Percentiles rank a stretch among this genome's conserved stretches.
phyloP scores from a whole-genome alignment of 2,329 filamentous ascomycete genomes.

The Plenodomus tracheiphilus region DNA sequence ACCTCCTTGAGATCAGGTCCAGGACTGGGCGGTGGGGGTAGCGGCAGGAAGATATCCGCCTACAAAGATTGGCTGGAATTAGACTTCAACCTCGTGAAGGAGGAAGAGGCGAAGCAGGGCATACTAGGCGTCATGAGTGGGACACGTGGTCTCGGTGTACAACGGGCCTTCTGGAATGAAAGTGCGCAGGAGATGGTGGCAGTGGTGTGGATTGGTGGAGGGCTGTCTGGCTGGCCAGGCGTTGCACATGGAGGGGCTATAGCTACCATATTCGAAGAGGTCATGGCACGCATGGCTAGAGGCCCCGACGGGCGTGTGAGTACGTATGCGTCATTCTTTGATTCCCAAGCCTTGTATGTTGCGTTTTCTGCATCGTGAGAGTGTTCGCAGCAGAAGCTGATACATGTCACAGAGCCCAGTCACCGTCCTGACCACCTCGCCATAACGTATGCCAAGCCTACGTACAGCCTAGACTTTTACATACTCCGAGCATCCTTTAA shows the following conservation, averaged over 20 bases:
- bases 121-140: constrained; percentile 41
- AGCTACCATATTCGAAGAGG: constrained; percentile 71
- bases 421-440: constrained; percentile 44
- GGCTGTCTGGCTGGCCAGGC: constrained; percentile 69
- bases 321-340: constrained; percentile 13
- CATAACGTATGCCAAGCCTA: constrained; percentile 65
- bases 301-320: constrained; percentile 47
- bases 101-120: constrained; percentile 22
- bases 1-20: constrained; percentile 21
- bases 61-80: constrained; percentile 37
- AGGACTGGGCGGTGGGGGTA: constrained; percentile 2
- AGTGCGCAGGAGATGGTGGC: constrained; percentile 61
- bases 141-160: constrained; percentile 49
- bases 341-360: too few relatives aligned
- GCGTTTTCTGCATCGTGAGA: too few relatives aligned
- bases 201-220: constrained; percentile 70
- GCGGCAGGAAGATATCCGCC: constrained; percentile 11
- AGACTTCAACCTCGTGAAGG: constrained; percentile 27
- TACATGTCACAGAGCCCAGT: constrained; percentile 37
- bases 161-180: constrained; percentile 67
- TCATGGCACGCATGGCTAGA: constrained; percentile 66
- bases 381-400: too few relatives aligned
- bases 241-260: constrained; percentile 72
- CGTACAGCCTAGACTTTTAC: constrained; percentile 65
- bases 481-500: constrained; percentile 57